A percentile compares a stretch with the other conserved stretches of the same genome.
phyloP scores from a whole-genome alignment of 2,329 filamentous ascomycete species.

The Alternaria ethzedia region DNA sequence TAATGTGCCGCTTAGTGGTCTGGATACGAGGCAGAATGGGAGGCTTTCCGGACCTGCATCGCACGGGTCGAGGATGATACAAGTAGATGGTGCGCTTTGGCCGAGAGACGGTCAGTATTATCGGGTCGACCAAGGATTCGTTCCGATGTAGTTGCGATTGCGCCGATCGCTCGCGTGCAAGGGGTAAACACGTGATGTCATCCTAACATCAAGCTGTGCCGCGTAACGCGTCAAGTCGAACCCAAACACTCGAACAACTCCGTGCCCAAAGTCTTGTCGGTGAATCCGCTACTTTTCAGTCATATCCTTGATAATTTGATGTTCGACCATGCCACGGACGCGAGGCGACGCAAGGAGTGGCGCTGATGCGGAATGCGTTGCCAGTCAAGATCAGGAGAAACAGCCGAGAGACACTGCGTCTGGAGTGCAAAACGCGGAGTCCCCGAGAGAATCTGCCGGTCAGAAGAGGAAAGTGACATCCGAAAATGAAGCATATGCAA shows the following conservation, averaged over 20 bases:
- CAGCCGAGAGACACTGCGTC: neutral
- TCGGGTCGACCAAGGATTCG: neutral
- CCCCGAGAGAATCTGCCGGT: neutral
- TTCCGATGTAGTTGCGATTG: neutral
- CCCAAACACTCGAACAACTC: neutral
- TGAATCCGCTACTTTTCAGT: neutral
- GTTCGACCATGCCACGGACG: neutral
- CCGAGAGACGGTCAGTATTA: neutral
- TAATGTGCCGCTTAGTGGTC: neutral
- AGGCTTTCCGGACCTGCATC: neutral
- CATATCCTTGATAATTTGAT: neutral
- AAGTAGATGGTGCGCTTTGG: neutral
- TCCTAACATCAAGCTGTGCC: neutral
- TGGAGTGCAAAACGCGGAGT: neutral
- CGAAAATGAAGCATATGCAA: neutral
- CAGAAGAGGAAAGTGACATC: neutral
- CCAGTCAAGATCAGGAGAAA: neutral
- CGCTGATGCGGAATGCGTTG: neutral
- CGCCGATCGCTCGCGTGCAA: neutral
- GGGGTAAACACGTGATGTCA: neutral
- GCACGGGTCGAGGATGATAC: neutral
- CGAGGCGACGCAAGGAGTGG: neutral
- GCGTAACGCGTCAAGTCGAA: neutral
- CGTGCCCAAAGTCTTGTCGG: neutral
- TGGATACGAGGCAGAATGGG: neutral